These are phyloP conservation scores for Alnus rubra DNA, from an alignment of 306 rosid species.

Conservation along the genomic window DNA sequence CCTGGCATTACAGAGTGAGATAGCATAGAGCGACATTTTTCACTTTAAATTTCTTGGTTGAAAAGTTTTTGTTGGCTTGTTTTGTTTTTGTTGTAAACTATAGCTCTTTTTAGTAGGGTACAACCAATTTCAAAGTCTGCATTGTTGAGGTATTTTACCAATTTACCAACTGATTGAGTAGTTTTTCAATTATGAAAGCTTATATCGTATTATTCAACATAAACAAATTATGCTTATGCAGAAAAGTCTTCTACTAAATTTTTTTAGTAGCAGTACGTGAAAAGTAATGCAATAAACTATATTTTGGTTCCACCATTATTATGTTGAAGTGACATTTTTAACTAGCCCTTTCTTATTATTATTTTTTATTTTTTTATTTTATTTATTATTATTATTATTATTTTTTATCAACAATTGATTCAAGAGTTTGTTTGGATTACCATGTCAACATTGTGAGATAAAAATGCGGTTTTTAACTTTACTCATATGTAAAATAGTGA, in stretches of 20 bases:
- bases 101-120: slow-evolving; percentile 30
- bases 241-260: not conserved
- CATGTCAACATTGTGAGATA: too few relatives aligned
- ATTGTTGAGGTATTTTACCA: slow-evolving; percentile 27
- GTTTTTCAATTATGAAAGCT: not conserved
- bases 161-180: not conserved
- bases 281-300: too few relatives aligned
- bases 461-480: too few relatives aligned
- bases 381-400: too few relatives aligned
- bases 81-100: not conserved
- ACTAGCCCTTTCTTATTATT: too few relatives aligned
- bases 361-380: too few relatives aligned
- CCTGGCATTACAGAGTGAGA: slow-evolving; percentile 60
- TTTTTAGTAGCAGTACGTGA: too few relatives aligned
- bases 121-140: slow-evolving; percentile 29
- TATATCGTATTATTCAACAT: not conserved
- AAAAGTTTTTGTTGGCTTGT: not conserved
- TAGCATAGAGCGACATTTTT: slow-evolving; percentile 19
- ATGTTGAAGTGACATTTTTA: too few relatives aligned
- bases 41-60: slow-evolving; percentile 4
- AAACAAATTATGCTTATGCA: not conserved
- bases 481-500: too few relatives aligned
- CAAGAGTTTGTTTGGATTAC: too few relatives aligned
- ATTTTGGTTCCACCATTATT: too few relatives aligned
- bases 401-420: too few relatives aligned